Percentiles rank a stretch among this genome's conserved stretches.
These are phyloP conservation scores for Umbelopsis isabellina DNA, from an alignment of 192 early-diverging fungal genomes.

Conservation along the genomic window DNA sequence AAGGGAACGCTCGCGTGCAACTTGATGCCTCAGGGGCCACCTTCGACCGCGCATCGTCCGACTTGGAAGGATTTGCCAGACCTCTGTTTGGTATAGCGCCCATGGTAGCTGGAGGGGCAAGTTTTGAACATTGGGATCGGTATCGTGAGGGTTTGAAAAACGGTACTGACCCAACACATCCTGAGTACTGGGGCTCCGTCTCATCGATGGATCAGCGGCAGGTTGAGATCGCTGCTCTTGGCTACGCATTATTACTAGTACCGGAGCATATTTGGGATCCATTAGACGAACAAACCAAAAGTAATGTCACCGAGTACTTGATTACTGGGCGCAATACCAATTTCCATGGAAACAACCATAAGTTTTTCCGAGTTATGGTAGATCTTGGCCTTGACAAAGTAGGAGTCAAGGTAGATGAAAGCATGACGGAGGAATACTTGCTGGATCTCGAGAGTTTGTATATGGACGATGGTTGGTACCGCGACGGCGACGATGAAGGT, in stretches of 20 bases:
- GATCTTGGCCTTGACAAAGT: slow-evolving; percentile 15
- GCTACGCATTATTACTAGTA: not conserved
- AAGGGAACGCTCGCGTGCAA: slow-evolving; percentile 13
- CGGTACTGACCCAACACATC: not conserved
- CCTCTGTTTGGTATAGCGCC: slow-evolving; percentile 16
- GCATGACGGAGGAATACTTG: slow-evolving; percentile 8
- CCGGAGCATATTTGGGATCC: slow-evolving; percentile 22
- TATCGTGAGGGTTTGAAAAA: slow-evolving; percentile 1
- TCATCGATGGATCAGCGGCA: slow-evolving; percentile 13
- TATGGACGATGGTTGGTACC: slow-evolving; percentile 16
- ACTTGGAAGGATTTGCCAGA: slow-evolving; percentile 22
- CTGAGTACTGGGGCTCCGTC: not conserved
- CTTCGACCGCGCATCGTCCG: not conserved
- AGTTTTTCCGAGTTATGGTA: slow-evolving; percentile 12
- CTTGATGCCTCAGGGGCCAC: not conserved
- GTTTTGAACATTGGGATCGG: slow-evolving; percentile 2
- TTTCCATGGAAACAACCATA: not conserved
- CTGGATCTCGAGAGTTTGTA: slow-evolving; percentile 5
- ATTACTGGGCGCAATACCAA: not conserved
- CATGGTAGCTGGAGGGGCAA: slow-evolving; percentile 14
- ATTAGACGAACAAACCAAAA: slow-evolving; percentile 2
- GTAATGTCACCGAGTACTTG: not conserved
- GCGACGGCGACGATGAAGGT: slow-evolving; percentile 4
- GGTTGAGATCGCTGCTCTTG: slow-evolving; percentile 13
- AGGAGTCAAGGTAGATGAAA: slow-evolving; percentile 4